Percentiles rank a stretch among this genome's conserved stretches.
Conservation (phyloP, 2,329 filamentous ascomycete species). For the Westerdykella ornata region DNA sequence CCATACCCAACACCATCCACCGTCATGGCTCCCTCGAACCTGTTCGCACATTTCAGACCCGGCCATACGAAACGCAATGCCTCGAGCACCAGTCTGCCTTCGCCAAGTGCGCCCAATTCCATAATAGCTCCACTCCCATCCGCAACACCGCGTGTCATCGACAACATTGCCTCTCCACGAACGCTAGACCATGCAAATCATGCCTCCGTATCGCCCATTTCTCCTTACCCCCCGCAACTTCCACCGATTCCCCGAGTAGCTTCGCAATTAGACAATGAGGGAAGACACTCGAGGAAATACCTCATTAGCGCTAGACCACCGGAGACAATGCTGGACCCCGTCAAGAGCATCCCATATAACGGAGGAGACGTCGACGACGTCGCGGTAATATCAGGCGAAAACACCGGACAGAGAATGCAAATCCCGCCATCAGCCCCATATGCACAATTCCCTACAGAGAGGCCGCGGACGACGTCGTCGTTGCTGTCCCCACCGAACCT, state of each 20-base stretch:
- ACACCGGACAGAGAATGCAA: not conserved
- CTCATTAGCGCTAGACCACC: not conserved
- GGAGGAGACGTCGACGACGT: no score
- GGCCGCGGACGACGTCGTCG: not conserved
- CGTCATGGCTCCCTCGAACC: conserved; percentile 35
- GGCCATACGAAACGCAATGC: conserved; percentile 36
- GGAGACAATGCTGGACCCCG: not conserved
- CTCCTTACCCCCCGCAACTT: conserved; percentile 34
- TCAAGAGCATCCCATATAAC: not conserved
- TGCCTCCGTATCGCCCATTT: conserved; percentile 31
- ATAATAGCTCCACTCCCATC: conserved; percentile 19
- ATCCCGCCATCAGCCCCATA: no score
- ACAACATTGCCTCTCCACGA: conserved; percentile 29
- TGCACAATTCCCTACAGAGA: no score
- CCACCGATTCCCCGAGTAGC: conserved; percentile 37
- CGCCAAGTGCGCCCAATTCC: conserved; percentile 20
- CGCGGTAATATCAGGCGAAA: not conserved
- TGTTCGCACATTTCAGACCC: conserved; percentile 38
- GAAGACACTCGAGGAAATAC: no score
- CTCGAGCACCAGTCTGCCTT: conserved; percentile 31
- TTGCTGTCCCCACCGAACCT: not conserved
- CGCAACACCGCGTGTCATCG: conserved; percentile 22
- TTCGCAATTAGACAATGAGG: conserved; percentile 24
- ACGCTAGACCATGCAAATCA: conserved; percentile 25
- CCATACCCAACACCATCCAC: no score